phyloP scores from a whole-genome alignment of 2,329 filamentous ascomycete species.

The Proliferodiscus dingleyae region DNA sequence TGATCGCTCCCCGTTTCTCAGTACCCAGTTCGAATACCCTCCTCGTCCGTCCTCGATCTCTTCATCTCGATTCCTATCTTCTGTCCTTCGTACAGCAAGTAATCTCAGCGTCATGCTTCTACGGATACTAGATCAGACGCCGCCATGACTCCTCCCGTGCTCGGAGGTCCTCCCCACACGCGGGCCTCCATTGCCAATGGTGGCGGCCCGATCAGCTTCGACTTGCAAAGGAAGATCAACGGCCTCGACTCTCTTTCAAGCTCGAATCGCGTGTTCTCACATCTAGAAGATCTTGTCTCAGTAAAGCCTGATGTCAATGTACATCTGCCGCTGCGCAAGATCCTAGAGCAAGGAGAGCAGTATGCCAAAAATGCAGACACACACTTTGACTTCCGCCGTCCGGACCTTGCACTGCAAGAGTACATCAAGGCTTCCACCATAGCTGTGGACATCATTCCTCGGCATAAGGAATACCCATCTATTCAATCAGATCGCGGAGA shows the following conservation, averaged over 20 bases:
- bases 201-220: slow-evolving; percentile 19
- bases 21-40: too few relatives aligned
- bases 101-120: slow-evolving; percentile 18
- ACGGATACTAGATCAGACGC: slow-evolving; percentile 2
- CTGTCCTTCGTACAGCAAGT: too few relatives aligned
- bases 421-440: slow-evolving; percentile 81
- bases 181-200: slow-evolving; percentile 23
- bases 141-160: slow-evolving; percentile 30
- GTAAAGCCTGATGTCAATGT: slow-evolving; percentile 30
- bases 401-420: slow-evolving; percentile 74
- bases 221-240: slow-evolving; percentile 13
- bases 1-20: too few relatives aligned
- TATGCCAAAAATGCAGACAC: slow-evolving; percentile 57
- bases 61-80: too few relatives aligned
- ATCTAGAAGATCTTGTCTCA: slow-evolving; percentile 40
- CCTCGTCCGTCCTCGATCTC: too few relatives aligned
- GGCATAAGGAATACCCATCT: slow-evolving; percentile 67
- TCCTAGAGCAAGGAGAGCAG: slow-evolving; percentile 49
- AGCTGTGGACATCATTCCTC: slow-evolving; percentile 68
- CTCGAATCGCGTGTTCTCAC: slow-evolving; percentile 32
- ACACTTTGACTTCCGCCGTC: slow-evolving; percentile 57
- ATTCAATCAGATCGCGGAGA: slow-evolving; percentile 52
- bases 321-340: slow-evolving; percentile 44
- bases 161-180: slow-evolving; percentile 21
- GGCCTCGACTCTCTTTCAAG: slow-evolving; percentile 17